A percentile compares a stretch with the other conserved stretches of the same genome.
These are phyloP conservation scores for Mimosa pudica DNA, from an alignment of 306 rosid genomes.

Conservation along the genomic window DNA sequence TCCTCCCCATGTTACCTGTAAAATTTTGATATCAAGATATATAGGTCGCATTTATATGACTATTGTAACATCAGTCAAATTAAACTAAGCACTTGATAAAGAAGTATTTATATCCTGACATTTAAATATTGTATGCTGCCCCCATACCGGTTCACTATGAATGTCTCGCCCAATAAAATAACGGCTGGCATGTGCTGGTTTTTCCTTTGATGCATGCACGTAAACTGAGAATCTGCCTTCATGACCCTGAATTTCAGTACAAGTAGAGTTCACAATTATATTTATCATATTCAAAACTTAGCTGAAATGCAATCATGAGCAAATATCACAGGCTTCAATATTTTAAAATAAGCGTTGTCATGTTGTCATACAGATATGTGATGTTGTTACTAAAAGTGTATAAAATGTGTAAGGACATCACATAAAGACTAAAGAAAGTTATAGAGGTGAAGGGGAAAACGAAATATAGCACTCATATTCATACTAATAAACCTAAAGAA, in stretches of 20 bases:
- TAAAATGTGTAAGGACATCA: not conserved
- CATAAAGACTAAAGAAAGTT: too few species aligned
- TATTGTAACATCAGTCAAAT: constrained; percentile 11
- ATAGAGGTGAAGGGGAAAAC: too few species aligned
- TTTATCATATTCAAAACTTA: constrained; percentile 1
- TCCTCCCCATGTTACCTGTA: constrained; percentile 89
- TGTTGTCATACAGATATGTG: not conserved
- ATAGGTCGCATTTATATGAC: not conserved
- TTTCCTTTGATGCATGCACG: constrained; percentile 87
- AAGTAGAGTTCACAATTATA: constrained; percentile 15
- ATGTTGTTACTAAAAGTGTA: not conserved
- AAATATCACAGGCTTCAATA: constrained; percentile 9
- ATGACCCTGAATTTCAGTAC: constrained; percentile 62
- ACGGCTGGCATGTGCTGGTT: constrained; percentile 73
- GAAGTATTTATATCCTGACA: not conserved
- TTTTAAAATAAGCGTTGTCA: not conserved
- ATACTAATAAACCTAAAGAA: too few species aligned
- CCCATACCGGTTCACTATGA: constrained; percentile 79
- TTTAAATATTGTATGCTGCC: constrained; percentile 32
- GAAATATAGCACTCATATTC: too few species aligned
- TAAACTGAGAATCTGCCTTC: constrained; percentile 80
- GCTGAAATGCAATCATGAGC: constrained; percentile 1
- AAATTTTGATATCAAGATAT: constrained; percentile 35
- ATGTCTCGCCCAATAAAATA: constrained; percentile 75
- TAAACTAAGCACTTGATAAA: constrained; percentile 8